Conservation (phyloP, 495 filamentous ascomycete genomes). For the Choiromyces venosus region DNA sequence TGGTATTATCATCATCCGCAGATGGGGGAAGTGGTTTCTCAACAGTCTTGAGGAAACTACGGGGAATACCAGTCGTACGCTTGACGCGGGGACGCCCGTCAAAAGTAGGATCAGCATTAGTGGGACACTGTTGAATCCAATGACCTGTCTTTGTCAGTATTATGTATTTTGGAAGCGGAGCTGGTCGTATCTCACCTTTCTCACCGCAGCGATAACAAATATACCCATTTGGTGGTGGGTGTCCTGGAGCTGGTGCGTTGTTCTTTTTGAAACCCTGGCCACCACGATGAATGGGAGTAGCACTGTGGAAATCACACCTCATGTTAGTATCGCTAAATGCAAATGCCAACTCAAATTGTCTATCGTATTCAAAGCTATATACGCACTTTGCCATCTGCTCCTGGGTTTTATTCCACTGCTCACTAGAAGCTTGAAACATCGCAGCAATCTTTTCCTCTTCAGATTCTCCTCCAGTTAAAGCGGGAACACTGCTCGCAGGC, state of each 20-base stretch:
- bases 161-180: background rate
- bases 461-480: constrained; percentile 43
- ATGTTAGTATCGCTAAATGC: constrained; percentile 32
- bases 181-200: constrained; percentile 56
- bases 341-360: constrained; percentile 17
- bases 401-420: constrained; percentile 81
- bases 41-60: constrained; percentile 85
- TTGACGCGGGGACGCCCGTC: constrained; percentile 87
- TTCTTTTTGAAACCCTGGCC: constrained; percentile 52
- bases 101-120: constrained; percentile 92
- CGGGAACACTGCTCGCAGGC: constrained; percentile 24
- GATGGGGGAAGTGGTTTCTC: constrained; percentile 77
- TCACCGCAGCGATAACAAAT: constrained; percentile 96
- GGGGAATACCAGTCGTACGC: constrained; percentile 90
- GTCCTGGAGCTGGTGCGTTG: constrained; percentile 67
- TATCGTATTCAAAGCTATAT: constrained; percentile 38
- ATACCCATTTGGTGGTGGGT: constrained; percentile 86
- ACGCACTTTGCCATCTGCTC: constrained; percentile 87
- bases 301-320: constrained; percentile 45
- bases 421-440: constrained; percentile 75
- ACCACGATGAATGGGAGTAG: constrained; percentile 57
- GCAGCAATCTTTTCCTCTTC: constrained; percentile 89
- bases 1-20: constrained; percentile 59
- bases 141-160: constrained; percentile 54
- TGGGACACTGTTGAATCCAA: constrained; percentile 96